Conservation (phyloP, 148 eudicot genomes). For the Bassia scoparia region DNA sequence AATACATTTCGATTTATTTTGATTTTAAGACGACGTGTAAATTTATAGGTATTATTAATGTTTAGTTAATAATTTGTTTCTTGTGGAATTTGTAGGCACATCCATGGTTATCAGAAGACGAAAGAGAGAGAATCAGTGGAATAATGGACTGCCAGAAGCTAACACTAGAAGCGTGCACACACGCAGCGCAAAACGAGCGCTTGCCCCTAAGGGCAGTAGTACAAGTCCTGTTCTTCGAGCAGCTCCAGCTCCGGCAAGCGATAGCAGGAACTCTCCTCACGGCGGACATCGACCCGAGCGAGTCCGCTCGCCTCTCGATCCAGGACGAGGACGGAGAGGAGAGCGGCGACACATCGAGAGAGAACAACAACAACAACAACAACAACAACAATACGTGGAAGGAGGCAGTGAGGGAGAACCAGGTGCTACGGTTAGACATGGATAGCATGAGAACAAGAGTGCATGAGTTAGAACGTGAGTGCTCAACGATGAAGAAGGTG, state of each 20-base stretch:
- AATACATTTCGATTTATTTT: not conserved
- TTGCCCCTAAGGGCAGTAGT: constrained; percentile 83
- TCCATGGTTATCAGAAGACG: constrained; percentile 73
- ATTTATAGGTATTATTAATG: too few species aligned
- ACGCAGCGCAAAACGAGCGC: constrained; percentile 96
- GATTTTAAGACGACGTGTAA: too few species aligned
- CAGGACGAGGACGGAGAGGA: constrained; percentile 7
- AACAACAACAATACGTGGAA: constrained; percentile 38
- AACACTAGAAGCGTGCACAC: constrained; percentile 94
- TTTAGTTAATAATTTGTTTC: too few species aligned
- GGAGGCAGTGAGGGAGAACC: constrained; percentile 59
- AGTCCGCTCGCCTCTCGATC: constrained; percentile 11
- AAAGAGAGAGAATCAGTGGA: constrained; percentile 68
- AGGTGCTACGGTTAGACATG: constrained; percentile 79
- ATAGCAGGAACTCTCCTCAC: constrained; percentile 69
- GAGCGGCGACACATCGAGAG: constrained; percentile 15
- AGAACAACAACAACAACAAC: not conserved
- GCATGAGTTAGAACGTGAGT: constrained; percentile 81
- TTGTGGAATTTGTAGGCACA: constrained; percentile 58
- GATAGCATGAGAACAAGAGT: constrained; percentile 85
- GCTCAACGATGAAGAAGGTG: constrained; percentile 72
- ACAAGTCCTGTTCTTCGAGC: constrained; percentile 95
- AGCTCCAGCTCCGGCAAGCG: constrained; percentile 92
- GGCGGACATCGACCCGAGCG: constrained; percentile 23
- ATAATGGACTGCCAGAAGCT: constrained; percentile 85